Evolutionary conservation across 306 rosid genomes (phyloP), one percentile per base, ranked within the genome.

Genomic region (Casuarina equisetifolia): DNA sequence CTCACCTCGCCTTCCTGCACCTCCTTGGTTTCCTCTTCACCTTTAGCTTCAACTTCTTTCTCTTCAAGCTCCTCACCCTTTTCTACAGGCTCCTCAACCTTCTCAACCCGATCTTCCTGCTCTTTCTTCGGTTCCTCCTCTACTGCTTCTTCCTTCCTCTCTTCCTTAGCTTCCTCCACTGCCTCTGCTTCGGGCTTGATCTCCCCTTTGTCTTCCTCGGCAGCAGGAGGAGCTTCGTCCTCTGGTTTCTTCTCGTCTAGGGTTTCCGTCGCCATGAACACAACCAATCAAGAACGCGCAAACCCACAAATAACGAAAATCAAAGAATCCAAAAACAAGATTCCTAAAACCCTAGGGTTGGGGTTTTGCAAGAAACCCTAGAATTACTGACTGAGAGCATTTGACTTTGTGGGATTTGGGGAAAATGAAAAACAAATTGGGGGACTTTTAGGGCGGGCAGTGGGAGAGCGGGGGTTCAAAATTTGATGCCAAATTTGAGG

Each of bases 241-340:
- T 55, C 86, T 6, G 89, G 78, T 35, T 83, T 84, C 84, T 55
- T 82, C 67, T 88, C 97, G 46, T 89, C 93, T 87, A 85, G 87
- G 89, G 87, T 83, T 79, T 83, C 97, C 53, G 93, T 76, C 44
- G 97, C 95, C 97, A 95, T 95, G 80, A 73, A 50, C 53, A 9
- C 57, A 1, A 16, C 9, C 20, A 76, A 35, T 0, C 51, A 59
- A 49, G 11, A 35, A 43, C 20, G 49, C 20, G 39, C 16, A 35
- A 45, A 50, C 20, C 46, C 1, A 25, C 44, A 10, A 11, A 7
- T 2, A 13, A 2, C 51, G 63, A 15, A n/a, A 49, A 53, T 20
- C 75, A 72, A 42, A 15, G 39, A 20, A 76, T 25, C 32, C 32
- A 25, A 25, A 3, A 50, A 63, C 11, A 3, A 45, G 62, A 17